Evolutionary conservation across 306 rosid genomes (phyloP).

Genomic region (Cicer pinnatifidum): DNA sequence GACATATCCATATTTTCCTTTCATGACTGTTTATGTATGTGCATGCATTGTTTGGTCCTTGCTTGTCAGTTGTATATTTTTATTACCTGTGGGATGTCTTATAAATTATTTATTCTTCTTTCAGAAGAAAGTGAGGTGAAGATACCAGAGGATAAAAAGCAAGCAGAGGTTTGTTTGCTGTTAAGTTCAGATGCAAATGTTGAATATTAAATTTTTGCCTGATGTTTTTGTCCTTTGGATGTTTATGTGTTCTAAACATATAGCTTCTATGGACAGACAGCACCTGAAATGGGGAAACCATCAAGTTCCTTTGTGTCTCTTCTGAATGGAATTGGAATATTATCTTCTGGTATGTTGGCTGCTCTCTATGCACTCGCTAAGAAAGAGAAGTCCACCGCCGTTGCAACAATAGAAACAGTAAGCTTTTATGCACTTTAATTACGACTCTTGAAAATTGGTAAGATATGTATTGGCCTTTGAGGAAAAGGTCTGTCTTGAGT

Average conservation of each 20-base stretch:
- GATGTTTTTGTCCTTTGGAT: conserved; percentile 30
- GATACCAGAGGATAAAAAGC: conserved; percentile 51
- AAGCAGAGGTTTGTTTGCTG: conserved; percentile 63
- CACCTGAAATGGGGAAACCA: conserved; percentile 46
- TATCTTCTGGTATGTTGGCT: conserved; percentile 71
- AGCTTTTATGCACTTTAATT: conserved; percentile 46
- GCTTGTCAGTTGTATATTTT: neutral
- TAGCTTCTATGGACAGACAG: conserved; percentile 54
- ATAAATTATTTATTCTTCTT: conserved; percentile 42
- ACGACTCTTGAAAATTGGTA: conserved; percentile 33
- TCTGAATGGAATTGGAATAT: conserved; percentile 68
- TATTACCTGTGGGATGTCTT: neutral
- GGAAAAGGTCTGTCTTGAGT: neutral
- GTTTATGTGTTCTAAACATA: conserved; percentile 44
- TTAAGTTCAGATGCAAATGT: conserved; percentile 43
- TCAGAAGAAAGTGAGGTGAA: conserved; percentile 63
- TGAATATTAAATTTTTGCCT: conserved; percentile 39
- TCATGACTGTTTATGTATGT: neutral
- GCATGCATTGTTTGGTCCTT: conserved; percentile 23
- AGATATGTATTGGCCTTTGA: conserved; percentile 38
- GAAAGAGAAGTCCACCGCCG: conserved; percentile 61
- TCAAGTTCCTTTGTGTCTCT: conserved; percentile 56
- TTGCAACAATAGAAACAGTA: conserved; percentile 71
- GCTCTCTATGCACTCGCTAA: conserved; percentile 68
- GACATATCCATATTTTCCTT: neutral